Evolutionary conservation across 129 eudicot genomes (phyloP), one percentile per base, ranked within the genome.

Genomic region (Helianthus tuberosus): DNA sequence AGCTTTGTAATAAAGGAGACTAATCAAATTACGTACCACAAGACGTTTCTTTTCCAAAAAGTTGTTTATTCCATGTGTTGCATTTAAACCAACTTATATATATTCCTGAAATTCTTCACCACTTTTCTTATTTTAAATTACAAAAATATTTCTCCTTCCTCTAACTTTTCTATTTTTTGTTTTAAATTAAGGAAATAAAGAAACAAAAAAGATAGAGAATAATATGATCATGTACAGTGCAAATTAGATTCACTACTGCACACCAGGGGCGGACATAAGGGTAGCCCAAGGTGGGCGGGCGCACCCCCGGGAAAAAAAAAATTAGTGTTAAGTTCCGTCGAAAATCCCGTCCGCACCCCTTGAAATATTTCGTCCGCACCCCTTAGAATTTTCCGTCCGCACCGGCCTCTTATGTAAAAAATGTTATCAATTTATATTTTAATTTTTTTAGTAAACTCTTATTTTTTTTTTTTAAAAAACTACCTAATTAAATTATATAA

Each of bases 11-110:
- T 89, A 75, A 89, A 84, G 82, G 79, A 54, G 79, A 57, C 60
- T 66, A 67, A 89, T 84, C 81, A 92, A 84, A 85, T 87, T 78
- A 84, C 88, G 85, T 85, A 80, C 85, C 80, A 39, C 85, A 79
- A 66, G 58, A 75, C 78, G 69, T 90, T 71, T 85, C 83, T 82
- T 90, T 89, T 83, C 76, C 79, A 43, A 79, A 89, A 87, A 82
- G 92, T 84, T 89, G 72, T 61, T 75, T 89, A 79, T 81, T 84
- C 82, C 78, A 64, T 80, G 52, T 72, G 77, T 82, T 74, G 73
- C 80, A 66, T 73, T 64, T 69, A 74, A 77, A 75, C 78, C 75
- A 68, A 73, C 68, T 68, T 57, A 77, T 71, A n/a, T n/a, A n/a
- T 71, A 75, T 80, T 73, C 77, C 79, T 41, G 62, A 74, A 81